Conservation (phyloP, 2,329 filamentous ascomycete genomes). For the Magnaporthiopsis rhizophila region DNA sequence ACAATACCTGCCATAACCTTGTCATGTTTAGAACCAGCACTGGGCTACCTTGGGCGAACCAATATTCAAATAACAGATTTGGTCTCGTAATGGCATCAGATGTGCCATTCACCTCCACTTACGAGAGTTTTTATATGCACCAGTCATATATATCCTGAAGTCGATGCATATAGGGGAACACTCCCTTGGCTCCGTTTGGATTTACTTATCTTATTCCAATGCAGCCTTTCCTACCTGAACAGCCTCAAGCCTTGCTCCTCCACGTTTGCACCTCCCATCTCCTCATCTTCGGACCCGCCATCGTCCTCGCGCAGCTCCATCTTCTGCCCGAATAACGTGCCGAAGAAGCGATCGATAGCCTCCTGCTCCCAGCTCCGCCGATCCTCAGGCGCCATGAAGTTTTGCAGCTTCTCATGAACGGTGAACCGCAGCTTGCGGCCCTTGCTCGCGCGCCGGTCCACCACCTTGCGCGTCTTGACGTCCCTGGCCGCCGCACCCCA, state of each 20-base stretch:
- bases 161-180: neutral
- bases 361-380: conserved; percentile 69
- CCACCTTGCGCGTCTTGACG: conserved; percentile 70
- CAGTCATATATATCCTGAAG: neutral
- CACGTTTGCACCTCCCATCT: conserved; percentile 39
- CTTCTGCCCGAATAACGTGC: conserved; percentile 65
- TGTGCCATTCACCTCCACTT: neutral
- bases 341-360: conserved; percentile 71
- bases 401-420: conserved; percentile 93
- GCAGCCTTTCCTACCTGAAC: conserved; percentile 29
- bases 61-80: neutral
- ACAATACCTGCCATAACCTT: conserved; percentile 5
- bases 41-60: neutral
- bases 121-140: neutral
- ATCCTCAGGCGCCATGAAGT: conserved; percentile 94
- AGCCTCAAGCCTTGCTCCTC: conserved; percentile 47
- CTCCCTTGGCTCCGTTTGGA: neutral
- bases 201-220: neutral
- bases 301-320: conserved; percentile 39
- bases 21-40: neutral
- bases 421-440: conserved; percentile 90
- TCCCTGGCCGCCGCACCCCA: conserved; percentile 61
- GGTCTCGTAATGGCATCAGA: neutral
- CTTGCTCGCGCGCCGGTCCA: conserved; percentile 93
- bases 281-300: conserved; percentile 15